These are phyloP conservation scores for Neckera pumila DNA, from an alignment of 225 moss, liverwort and hornwort species.

Conservation along the genomic window DNA sequence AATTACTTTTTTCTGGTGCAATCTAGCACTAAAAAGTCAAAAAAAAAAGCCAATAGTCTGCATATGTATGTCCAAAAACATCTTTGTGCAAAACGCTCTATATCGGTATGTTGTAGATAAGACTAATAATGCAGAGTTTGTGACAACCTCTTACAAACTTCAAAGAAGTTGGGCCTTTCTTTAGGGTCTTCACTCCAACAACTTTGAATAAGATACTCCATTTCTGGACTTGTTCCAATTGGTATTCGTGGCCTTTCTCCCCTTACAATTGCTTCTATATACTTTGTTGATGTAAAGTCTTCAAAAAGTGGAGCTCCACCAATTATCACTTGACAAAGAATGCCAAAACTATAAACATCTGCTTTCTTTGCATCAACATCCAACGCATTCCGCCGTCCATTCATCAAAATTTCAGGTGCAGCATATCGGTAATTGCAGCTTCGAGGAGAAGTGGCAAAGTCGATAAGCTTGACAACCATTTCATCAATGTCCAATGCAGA, in stretches of 20 bases:
- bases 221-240: neutral
- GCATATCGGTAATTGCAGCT: too few species aligned
- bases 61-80: neutral
- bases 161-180: neutral
- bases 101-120: fast-evolving
- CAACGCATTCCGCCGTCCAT: too few species aligned
- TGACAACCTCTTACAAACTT: neutral
- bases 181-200: neutral
- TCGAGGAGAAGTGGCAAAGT: too few species aligned
- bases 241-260: neutral
- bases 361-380: neutral
- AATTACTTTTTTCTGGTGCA: too few species aligned
- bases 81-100: neutral
- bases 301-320: neutral
- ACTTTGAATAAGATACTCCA: neutral
- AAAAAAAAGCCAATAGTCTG: too few species aligned
- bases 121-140: fast-evolving
- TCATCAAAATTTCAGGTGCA: too few species aligned
- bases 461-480: too few species aligned
- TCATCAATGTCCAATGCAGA: too few species aligned
- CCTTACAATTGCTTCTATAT: too few species aligned
- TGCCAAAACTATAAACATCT: neutral
- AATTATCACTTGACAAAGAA: neutral
- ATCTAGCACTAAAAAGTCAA: too few species aligned
- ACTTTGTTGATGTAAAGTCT: too few species aligned